Percentiles rank a stretch among this genome's conserved stretches.
Evolutionary conservation across 1,284 basidiomycete species (phyloP).

Genomic region (Trichosporon asahii): DNA sequence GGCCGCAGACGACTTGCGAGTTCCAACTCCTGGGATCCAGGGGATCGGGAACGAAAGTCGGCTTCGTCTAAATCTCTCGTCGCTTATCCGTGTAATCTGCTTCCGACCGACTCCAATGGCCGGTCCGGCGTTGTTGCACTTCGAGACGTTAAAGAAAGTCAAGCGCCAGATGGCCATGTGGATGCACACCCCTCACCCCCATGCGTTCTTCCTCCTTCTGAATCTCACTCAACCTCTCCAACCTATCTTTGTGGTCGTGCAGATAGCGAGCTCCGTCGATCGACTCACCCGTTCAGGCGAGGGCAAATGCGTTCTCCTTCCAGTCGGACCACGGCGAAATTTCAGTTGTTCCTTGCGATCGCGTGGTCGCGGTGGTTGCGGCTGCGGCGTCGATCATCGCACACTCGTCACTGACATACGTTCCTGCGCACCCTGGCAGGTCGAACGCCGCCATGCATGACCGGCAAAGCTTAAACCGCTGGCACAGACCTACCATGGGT

Average conservation of each 20-base stretch:
- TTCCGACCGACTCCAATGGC: slow-evolving; percentile 1
- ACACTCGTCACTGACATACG: neutral
- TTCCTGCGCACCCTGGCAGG: neutral
- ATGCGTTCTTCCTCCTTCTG: neutral
- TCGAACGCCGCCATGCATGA: neutral
- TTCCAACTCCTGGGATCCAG: neutral
- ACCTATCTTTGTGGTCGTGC: neutral
- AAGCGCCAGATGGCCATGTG: neutral
- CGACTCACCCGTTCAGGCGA: neutral
- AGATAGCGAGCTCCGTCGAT: neutral
- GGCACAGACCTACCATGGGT: too few species aligned
- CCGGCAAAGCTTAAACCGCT: neutral
- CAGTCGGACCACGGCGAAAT: neutral
- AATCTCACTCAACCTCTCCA: neutral
- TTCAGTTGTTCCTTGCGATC: neutral
- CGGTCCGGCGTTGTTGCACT: neutral
- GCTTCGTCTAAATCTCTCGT: slow-evolving; percentile 7
- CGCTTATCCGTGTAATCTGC: slow-evolving; percentile 10
- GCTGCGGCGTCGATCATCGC: neutral
- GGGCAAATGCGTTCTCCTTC: neutral
- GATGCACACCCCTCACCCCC: neutral
- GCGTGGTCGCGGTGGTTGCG: neutral
- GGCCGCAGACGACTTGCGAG: neutral
- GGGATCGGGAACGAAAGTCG: slow-evolving; percentile 1
- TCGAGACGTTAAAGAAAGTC: neutral